Evolutionary conservation across 257 asterid species (phyloP).

Genomic region (Petunia secreta): DNA sequence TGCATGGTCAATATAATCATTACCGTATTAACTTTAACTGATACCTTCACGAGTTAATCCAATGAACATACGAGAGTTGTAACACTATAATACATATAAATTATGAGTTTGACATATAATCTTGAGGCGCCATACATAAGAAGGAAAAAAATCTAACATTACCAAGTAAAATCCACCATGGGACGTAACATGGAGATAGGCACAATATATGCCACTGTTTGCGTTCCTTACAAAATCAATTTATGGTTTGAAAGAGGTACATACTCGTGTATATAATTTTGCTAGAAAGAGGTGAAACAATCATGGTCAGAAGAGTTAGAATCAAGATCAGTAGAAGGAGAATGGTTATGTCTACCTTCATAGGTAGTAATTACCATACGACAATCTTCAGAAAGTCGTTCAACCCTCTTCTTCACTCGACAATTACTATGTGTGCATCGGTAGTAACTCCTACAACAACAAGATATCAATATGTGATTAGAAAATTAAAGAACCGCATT

Average conservation of each 20-base stretch:
- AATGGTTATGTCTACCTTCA: slow-evolving; percentile 95
- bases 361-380: slow-evolving; percentile 97
- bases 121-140: background rate
- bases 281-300: slow-evolving; percentile 63
- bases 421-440: slow-evolving; percentile 88
- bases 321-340: slow-evolving; percentile 88
- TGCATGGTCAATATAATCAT: background rate
- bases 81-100: background rate
- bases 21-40: background rate
- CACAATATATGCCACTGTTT: background rate
- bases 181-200: slow-evolving; percentile 1
- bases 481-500: background rate
- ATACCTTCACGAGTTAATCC: background rate
- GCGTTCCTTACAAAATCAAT: background rate
- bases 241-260: background rate
- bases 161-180: background rate
- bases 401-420: slow-evolving; percentile 95
- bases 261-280: background rate
- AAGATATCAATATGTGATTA: background rate
- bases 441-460: slow-evolving; percentile 75
- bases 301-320: slow-evolving; percentile 82
- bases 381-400: slow-evolving; percentile 85
- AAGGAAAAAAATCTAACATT: background rate
- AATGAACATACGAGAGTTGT: too few species aligned
- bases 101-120: background rate